Evolutionary conservation across 371 early-diverging fungal genomes (phyloP), one percentile per base, ranked within the genome.

Genomic region (Nematocida sp.): DNA sequence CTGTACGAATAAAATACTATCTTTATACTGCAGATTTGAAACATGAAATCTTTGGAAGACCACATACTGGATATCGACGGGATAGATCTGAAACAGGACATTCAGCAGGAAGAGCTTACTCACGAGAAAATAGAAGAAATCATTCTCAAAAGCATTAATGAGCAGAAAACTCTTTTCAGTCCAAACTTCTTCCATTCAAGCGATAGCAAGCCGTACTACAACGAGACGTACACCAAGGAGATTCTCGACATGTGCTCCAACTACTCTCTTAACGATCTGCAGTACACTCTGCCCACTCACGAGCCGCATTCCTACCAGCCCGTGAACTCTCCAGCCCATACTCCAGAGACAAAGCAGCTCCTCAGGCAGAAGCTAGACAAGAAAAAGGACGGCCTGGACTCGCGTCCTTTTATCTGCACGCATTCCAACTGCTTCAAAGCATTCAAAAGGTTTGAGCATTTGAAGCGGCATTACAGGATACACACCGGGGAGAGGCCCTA

Each of bases 401-500:
- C 75, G 17, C 60, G 82, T 29, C 83, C 84, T 15, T 85, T 82
- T 78, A 54, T 82, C 13, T 85, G 85, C 41, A 58, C 70, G 88
- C 89, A 76, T 36, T 50, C 66, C 5, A 83, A 83, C 27, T 92
- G 92, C 74, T 86, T 86, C 40, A 86, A 88, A 57, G 85, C 86
- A 34, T 92, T 91, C 80, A 90, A 90, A 77, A 85, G 90, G 2
- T 82, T 86, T 43, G 91, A 91, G 70, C 90, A 91, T 78, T 80
- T 91, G 54, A 87, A 89, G 54, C 86, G 91, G 23, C 91, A 89
- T 79, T 81, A 89, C 78, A 86, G 90, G 76, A 91, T 90, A 5
- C 91, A 91, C 70, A 90, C 90, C 0, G 91, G 91, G 17, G 91
- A 90, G 80, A 88, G 86, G 57, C 93, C 93, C 0, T 91, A 86